Evolutionary conservation across 2,329 filamentous ascomycete genomes (phyloP).

Genomic region (Blastomyces parvus): DNA sequence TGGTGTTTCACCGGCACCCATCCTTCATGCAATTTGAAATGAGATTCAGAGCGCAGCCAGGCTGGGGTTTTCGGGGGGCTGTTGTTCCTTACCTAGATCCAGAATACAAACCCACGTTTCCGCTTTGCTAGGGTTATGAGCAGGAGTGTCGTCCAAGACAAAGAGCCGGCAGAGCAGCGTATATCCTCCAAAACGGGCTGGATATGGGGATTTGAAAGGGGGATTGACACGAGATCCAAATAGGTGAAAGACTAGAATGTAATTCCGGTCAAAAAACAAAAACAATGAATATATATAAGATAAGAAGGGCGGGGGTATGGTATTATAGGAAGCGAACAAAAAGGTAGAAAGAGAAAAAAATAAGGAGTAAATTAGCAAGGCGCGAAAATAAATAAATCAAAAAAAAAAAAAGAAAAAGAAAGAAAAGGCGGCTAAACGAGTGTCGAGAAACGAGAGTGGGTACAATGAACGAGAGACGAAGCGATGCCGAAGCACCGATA

Average conservation of each 20-base stretch:
- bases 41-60: background rate
- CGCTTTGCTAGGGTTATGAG: background rate
- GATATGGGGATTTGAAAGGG: conserved; percentile 3
- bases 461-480: conserved; percentile 6
- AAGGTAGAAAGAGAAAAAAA: background rate
- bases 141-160: background rate
- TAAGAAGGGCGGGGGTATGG: background rate
- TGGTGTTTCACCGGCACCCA: background rate
- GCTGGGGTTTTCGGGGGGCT: background rate
- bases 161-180: background rate
- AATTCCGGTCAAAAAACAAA: conserved; percentile 1
- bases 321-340: background rate
- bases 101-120: conserved; percentile 1
- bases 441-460: conserved; percentile 14
- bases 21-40: background rate
- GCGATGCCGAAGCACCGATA: conserved; percentile 5
- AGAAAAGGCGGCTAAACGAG: conserved; percentile 16
- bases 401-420: conserved; percentile 18
- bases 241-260: conserved; percentile 32
- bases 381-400: no score
- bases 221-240: conserved; percentile 18
- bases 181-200: background rate
- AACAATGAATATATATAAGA: conserved; percentile 1
- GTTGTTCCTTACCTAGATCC: background rate
- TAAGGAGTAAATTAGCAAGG: conserved; percentile 24